Evolutionary conservation across 495 filamentous ascomycete species (phyloP).

Genomic region (Oleoguttula mirabilis): DNA sequence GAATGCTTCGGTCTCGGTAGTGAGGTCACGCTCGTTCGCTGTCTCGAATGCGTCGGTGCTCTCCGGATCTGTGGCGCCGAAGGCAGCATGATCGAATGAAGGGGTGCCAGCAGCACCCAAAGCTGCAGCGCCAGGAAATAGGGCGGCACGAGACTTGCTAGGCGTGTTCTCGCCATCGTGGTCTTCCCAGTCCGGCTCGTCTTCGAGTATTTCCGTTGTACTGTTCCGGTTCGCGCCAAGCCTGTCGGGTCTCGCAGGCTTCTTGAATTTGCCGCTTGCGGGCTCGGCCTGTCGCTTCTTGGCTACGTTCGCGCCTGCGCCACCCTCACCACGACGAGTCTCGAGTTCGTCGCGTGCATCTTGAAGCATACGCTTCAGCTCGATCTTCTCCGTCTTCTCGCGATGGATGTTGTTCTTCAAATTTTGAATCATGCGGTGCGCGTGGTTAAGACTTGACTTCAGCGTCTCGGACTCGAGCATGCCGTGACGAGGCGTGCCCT

Average conservation of each 20-base stretch:
- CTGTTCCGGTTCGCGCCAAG: conserved; percentile 66
- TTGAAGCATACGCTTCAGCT: conserved; percentile 89
- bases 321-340: conserved; percentile 49
- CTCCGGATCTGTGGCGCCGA: conserved; percentile 40
- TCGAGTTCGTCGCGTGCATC: conserved; percentile 92
- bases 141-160: conserved; percentile 26
- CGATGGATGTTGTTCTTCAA: conserved; percentile 87
- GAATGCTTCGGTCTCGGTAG: conserved; percentile 83
- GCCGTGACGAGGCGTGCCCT: conserved; percentile 79
- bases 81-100: conserved; percentile 46
- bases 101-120: conserved; percentile 35
- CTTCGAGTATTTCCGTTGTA: conserved; percentile 60
- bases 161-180: conserved; percentile 44
- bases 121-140: conserved; percentile 26
- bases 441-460: conserved; percentile 85
- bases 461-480: conserved; percentile 87
- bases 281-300: conserved; percentile 45
- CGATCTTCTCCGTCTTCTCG: conserved; percentile 95
- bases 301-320: conserved; percentile 35
- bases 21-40: conserved; percentile 63
- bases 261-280: conserved; percentile 50
- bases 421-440: conserved; percentile 90
- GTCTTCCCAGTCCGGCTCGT: conserved; percentile 89
- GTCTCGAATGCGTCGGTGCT: conserved; percentile 78
- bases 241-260: conserved; percentile 56